Conservation (phyloP, 805 yeast species). For the Hanseniaspora hatyaiensis region DNA sequence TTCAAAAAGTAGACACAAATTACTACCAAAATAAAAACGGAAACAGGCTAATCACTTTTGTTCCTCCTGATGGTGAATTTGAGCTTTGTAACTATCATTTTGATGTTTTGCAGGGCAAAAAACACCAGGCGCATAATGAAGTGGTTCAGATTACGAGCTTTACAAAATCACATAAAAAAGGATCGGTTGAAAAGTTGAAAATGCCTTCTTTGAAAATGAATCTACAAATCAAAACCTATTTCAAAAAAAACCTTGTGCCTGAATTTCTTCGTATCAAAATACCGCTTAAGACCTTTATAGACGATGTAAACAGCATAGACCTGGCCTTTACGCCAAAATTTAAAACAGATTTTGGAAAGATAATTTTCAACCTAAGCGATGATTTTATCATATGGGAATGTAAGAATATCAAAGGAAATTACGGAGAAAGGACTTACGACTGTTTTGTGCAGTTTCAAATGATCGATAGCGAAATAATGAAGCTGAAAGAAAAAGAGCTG, state of each 20-base stretch:
- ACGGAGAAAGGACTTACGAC: constrained; percentile 43
- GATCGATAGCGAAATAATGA: constrained; percentile 24
- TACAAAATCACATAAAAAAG: background rate
- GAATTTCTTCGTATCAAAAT: constrained; percentile 27
- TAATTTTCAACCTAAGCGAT: constrained; percentile 57
- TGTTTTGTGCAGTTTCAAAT: constrained; percentile 47
- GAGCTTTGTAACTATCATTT: constrained; percentile 37
- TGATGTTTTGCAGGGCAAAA: constrained; percentile 20
- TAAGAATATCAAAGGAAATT: constrained; percentile 41
- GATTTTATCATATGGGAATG: constrained; percentile 65
- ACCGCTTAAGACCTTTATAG: constrained; percentile 27
- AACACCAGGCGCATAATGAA: constrained; percentile 27
- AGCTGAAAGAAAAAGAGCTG: constrained; percentile 22
- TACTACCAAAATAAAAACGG: constrained; percentile 41
- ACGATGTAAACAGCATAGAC: constrained; percentile 32
- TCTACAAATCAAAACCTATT: constrained; percentile 26
- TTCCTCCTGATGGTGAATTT: constrained; percentile 86
- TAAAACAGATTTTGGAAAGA: constrained; percentile 61
- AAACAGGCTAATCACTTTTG: constrained; percentile 48
- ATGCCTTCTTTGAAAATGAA: constrained; percentile 24
- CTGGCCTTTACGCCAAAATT: constrained; percentile 46
- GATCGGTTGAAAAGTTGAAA: constrained; percentile 20
- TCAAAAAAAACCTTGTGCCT: constrained; percentile 29
- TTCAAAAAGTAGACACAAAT: constrained; percentile 34
- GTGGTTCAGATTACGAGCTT: constrained; percentile 19